Evolutionary conservation across 2,329 filamentous ascomycete species (phyloP), one percentile per base, ranked within the genome.

Genomic region (Fonsecaea erecta): DNA sequence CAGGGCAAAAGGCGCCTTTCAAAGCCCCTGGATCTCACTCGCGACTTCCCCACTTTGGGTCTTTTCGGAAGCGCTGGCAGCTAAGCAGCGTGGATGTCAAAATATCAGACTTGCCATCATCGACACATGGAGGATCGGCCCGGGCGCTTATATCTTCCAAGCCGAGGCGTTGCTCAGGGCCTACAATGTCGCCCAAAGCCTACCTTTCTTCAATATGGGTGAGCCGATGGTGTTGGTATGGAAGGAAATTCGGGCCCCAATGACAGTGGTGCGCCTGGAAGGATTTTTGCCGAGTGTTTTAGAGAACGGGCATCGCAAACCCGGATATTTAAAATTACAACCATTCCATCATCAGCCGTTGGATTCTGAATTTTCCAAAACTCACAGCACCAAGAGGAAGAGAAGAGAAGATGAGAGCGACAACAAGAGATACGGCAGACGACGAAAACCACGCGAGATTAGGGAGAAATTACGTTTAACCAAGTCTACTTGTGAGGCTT

Each of bases 21-120:
- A 28, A 18, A 64, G 62, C 24, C 62, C 30, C 16, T 60, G 55
- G 48, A 28, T 64, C 8, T 64, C 62, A 12, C 59, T 64, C 16
- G n/a, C 62, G 11, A 40, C 11, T 6, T 64, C 62, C 7, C 26
- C 54, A 14, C 24, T 60, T 11, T 60, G 37, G 24, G 35, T 34
- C 18, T 12, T 64, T 8, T 16, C 24, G 11, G 14, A 28, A n/a
- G 62, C 56, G 14, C 34, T 48, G 8, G 16, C 26, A 2, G 8
- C 55, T 24, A 55, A 16, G n/a, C 5, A 21, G 18, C 5, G 12
- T 24, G 32, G 32, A 12, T 9, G 34, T 12, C 14, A 9, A n/a
- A 55, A 55, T 24, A 5, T 55, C 1, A 34, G n/a, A 16, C 28
- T 55, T 26, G 53, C 32, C 3, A 37, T 55, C 5, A 14, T 55